Evolutionary conservation across 2,329 filamentous ascomycete species (phyloP), one percentile per base, ranked within the genome.

Genomic region (Pseudogymnoascus sp.): DNA sequence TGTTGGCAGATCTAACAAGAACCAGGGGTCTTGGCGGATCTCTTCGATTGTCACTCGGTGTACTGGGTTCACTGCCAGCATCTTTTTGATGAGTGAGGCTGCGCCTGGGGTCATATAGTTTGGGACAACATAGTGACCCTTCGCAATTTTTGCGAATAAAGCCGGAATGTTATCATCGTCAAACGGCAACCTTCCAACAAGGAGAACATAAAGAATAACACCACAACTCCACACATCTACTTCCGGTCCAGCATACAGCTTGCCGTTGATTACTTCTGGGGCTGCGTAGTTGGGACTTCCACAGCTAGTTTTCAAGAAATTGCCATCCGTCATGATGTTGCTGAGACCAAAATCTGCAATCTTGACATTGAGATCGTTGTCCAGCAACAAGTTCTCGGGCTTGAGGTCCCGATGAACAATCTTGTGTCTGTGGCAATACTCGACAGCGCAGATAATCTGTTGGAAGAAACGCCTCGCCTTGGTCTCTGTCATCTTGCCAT

Each of bases 241-340:
- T 76, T 99, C 95, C 0, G 95, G 93, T 0, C 95, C 95, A 17
- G 95, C 95, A 74, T 99, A 99, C 63, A 97, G 82, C 80, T 97
- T 99, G 23, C 95, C 95, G 63, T 93, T 95, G 72, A 99, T 97
- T 65, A 99, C 95, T 76, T 99, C 95, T 6, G 95, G 95, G 0
- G 95, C 95, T 11, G 95, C 95, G 76, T 99, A 99, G 76, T 99
- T 99, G 44, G 95, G 95, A 73, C 93, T 97, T 62, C 95, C 95
- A 72, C 95, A 99, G 74, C 93, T 97, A 1, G 95, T 99, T 79
- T 97, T 97, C 71, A 99, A 84, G 74, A 99, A 99, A 75, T 99
- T 99, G 26, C 95, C 95, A 74, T 99, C 95, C 0, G 95, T 97
- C 95, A 99, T 99, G 78, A 99, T 99, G 75, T 99, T 99, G 80